A percentile compares a stretch with the other conserved stretches of the same genome.
These are phyloP conservation scores for Tulasnella sp. DNA, from an alignment of 768 basidiomycete species.

Conservation along the genomic window DNA sequence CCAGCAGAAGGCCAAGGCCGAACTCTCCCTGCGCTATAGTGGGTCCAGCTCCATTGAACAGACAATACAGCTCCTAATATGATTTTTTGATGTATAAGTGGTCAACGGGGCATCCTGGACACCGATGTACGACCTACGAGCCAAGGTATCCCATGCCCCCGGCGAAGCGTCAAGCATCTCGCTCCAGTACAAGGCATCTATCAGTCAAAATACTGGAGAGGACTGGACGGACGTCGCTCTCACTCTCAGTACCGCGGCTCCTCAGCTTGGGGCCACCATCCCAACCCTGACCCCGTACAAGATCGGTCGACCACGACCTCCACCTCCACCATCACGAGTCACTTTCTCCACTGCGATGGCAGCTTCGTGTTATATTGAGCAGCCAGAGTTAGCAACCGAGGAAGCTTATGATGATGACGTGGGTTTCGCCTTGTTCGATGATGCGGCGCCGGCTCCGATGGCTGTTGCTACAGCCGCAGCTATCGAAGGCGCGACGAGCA, in stretches of 20 bases:
- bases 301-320: not conserved
- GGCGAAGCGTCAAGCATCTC: not conserved
- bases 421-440: not conserved
- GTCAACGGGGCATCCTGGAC: slow-evolving; percentile 16
- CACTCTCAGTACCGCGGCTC: slow-evolving; percentile 17
- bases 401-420: not conserved
- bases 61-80: not conserved
- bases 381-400: not conserved
- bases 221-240: slow-evolving; percentile 17
- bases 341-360: not conserved
- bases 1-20: slow-evolving; percentile 12
- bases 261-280: slow-evolving; percentile 9
- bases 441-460: not conserved
- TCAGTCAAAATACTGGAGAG: slow-evolving; percentile 18
- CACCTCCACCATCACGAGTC: not conserved
- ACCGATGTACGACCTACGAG: slow-evolving; percentile 18
- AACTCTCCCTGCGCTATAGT: slow-evolving; percentile 13
- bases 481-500: slow-evolving; percentile 12
- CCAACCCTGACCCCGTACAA: slow-evolving; percentile 10
- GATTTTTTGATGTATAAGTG: not conserved
- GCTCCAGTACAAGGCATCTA: slow-evolving; percentile 17
- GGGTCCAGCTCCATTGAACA: not conserved
- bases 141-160: not conserved
- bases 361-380: not conserved
- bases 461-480: not conserved